A percentile compares a stretch with the other conserved stretches of the same genome.
phyloP scores from a whole-genome alignment of 371 early-diverging fungal genomes.

The Circinella minor region DNA sequence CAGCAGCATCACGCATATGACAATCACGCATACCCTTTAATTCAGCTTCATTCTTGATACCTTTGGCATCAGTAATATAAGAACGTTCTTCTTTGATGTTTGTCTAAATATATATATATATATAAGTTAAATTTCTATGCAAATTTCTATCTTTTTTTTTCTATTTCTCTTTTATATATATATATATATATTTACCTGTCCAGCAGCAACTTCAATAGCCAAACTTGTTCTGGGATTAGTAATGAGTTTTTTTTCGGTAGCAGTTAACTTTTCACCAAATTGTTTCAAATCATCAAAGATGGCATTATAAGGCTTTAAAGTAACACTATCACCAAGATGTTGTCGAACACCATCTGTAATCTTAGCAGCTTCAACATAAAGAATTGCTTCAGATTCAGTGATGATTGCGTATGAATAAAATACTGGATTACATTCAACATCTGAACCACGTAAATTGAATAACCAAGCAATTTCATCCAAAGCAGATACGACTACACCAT shows the following conservation, averaged over 20 bases:
- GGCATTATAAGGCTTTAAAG: conserved; percentile 72
- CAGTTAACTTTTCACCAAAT: conserved; percentile 30
- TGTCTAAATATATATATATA: background rate
- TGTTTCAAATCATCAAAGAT: conserved; percentile 77
- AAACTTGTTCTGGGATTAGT: conserved; percentile 68
- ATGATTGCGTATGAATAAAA: conserved; percentile 94
- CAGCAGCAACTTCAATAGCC: conserved; percentile 70
- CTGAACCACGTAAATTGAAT: conserved; percentile 97
- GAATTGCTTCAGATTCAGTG: conserved; percentile 63
- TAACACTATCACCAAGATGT: conserved; percentile 70
- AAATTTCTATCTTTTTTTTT: background rate
- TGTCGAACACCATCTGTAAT: conserved; percentile 54
- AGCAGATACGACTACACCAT: conserved; percentile 82
- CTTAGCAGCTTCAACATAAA: conserved; percentile 85
- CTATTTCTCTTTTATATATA: background rate
- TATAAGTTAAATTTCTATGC: no score
- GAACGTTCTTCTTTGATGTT: conserved; percentile 60
- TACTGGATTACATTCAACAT: conserved; percentile 97
- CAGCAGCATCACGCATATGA: conserved; percentile 94
- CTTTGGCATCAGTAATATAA: conserved; percentile 81
- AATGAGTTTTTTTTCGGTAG: conserved; percentile 57
- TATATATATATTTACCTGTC: conserved; percentile 12
- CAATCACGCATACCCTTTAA: conserved; percentile 92
- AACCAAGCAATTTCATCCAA: conserved; percentile 97
- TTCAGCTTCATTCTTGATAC: conserved; percentile 94